Conservation (phyloP, 768 basidiomycete species). For the Mycena filopes region DNA sequence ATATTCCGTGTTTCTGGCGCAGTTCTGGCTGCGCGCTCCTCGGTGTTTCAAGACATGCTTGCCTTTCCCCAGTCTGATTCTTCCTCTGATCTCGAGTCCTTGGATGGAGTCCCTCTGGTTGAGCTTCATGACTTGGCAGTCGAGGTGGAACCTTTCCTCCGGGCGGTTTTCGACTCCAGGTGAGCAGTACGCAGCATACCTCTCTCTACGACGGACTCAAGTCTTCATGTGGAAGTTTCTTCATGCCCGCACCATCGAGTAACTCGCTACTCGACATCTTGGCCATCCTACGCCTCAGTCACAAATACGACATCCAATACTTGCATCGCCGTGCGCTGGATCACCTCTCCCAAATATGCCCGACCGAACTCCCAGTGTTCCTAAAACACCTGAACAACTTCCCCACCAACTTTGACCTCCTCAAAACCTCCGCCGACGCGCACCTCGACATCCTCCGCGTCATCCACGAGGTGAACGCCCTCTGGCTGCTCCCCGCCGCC, state of each 20-base stretch:
- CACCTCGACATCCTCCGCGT: not conserved
- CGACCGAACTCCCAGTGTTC: not conserved
- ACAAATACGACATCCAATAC: conserved; percentile 19
- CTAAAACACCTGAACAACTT: not conserved
- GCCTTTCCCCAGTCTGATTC: conserved; percentile 11
- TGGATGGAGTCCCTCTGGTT: conserved; percentile 8
- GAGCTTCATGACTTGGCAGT: conserved; percentile 12
- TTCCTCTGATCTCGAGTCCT: not conserved
- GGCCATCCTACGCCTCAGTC: not conserved
- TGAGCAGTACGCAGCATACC: not conserved
- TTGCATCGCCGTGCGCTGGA: not conserved
- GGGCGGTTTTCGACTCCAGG: conserved; percentile 20
- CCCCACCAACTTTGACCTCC: not conserved
- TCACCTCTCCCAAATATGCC: not conserved
- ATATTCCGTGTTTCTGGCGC: conserved; percentile 12
- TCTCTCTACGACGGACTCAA: not conserved
- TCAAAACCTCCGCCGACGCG: not conserved
- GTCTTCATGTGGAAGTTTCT: not conserved
- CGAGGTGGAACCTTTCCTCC: conserved; percentile 14
- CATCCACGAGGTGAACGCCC: conserved; percentile 16
- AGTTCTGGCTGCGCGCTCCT: conserved; percentile 16
- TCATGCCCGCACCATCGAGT: conserved; percentile 4
- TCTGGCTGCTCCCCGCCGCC: conserved; percentile 16
- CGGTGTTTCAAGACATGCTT: conserved; percentile 15
- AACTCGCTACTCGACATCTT: not conserved